Base-by-base conservation (phyloP, 2,329 filamentous ascomycete genomes). In the Amphichorda felina region DNA sequence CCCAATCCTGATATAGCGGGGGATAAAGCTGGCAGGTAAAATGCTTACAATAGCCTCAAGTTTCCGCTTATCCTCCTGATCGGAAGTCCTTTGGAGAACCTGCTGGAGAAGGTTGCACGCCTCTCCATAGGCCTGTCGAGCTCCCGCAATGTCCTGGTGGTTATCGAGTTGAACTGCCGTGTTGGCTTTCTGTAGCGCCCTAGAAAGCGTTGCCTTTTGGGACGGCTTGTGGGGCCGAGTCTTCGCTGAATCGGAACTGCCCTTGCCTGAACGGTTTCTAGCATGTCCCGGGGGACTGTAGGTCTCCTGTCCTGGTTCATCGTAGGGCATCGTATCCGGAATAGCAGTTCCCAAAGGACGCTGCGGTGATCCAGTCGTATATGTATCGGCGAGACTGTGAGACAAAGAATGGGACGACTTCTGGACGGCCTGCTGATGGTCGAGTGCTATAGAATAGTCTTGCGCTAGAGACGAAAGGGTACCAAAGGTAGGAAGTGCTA, bases 201-300 rank as follows among this genome's bases (percentile, higher is more conserved):
- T 84, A n/a, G 89, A 94, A 25, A 98, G 70, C 88, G 96, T 96
- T 9, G 80, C 83, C 64, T 95, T 96, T 55, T 96, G 82, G 2
- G 82, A 86, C 11, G 75, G 60, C 41, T 67, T 67, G n/a, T 40
- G 28, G 13, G 41, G 38, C 8, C 51, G 49, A 30, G 37, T 37
- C 36, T 46, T 58, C 24, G 45, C 35, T 16, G 41, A 32, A 15
- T 61, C 56, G 24, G 40, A 42, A 37, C 55, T 59, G 10, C 52
- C 47, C 25, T 50, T 59, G 7, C 50, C 51, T 33, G 47, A 55
- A 18, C 53, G 50, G 28, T 45, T 53, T 29, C 51, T 47, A 2
- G 54, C 50, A 38, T 56, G 56, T 13, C 53, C 50, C 8, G 48
- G 50, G 33, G 46, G 41, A 33, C 41, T 41, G 33, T 51, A 46